Percentiles rank a stretch among this genome's conserved stretches.
These are phyloP conservation scores for Fusarium tjaetaba DNA, from an alignment of 2,329 filamentous ascomycete genomes.

Conservation along the genomic window DNA sequence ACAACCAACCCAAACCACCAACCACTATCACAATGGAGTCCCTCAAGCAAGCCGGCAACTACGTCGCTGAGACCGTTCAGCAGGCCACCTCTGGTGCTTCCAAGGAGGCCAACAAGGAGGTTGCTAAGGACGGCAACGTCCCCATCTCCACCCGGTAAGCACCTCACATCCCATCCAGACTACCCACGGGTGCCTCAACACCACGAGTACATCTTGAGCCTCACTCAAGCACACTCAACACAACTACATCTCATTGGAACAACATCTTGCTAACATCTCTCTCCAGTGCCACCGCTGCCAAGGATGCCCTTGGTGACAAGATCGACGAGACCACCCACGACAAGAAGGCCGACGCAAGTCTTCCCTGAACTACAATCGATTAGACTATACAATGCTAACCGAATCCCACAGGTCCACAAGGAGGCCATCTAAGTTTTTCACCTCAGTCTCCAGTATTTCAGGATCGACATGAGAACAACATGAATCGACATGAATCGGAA, in stretches of 20 bases:
- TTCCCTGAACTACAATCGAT: fast-evolving
- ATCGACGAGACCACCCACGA: slow-evolving; percentile 54
- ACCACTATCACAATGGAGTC: slow-evolving; percentile 58
- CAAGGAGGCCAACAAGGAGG: slow-evolving; percentile 76
- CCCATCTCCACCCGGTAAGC: slow-evolving; percentile 63
- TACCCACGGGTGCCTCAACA: background rate
- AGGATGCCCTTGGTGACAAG: slow-evolving; percentile 62
- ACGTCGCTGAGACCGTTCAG: slow-evolving; percentile 74
- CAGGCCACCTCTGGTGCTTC: slow-evolving; percentile 63
- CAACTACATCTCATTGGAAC: fast-evolving
- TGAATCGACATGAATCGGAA: background rate
- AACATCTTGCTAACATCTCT: slow-evolving; percentile 41
- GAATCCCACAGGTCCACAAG: background rate
- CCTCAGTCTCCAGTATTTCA: background rate
- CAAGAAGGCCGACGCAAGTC: slow-evolving; percentile 51
- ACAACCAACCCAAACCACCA: slow-evolving; percentile 29
- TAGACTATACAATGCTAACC: background rate
- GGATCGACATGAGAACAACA: background rate
- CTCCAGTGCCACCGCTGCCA: slow-evolving; percentile 55
- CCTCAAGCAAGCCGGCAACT: slow-evolving; percentile 71
- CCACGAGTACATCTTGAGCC: background rate
- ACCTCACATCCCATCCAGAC: background rate
- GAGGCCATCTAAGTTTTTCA: background rate
- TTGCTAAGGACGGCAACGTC: slow-evolving; percentile 71
- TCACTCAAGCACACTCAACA: background rate